Base-by-base conservation (phyloP, 2,329 filamentous ascomycete genomes). In the Fusarium scirpi region DNA sequence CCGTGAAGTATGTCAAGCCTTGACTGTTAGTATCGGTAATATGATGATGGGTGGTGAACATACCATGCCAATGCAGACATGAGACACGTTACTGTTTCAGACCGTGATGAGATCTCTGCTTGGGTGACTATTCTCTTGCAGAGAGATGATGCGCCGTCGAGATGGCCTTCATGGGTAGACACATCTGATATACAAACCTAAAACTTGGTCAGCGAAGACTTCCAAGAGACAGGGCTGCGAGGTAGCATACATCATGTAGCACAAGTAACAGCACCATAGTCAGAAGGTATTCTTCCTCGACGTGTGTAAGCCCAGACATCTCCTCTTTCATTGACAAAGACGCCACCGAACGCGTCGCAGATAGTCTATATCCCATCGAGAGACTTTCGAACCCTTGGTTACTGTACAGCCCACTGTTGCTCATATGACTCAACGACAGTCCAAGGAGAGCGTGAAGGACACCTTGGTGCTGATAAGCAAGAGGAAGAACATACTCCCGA, bases 1-100 rank as follows among this genome's bases (percentile, higher is more conserved):
- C 76, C 76, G 27, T 75, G 69, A 8, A 78, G 41, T 54, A 78
- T 69, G 8, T 78, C 76, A 12, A 78, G 15, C 76, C 76, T 78
- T 4, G 3, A 8, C 1, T 6, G 24, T 69, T 4, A 67, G 56
- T 34, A 10, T 8, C 3, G 11, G 24, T 11, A 1, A 9, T 1
- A 2, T 2, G 22, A 16, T 4, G 16, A 1, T 13, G 5, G 7
- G 15, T 7, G 16, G 5, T 1, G 3, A 6, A 15, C 55, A 53
- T 65, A 75, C 76, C 76, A 77, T 9, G 76, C 58, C 5, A 77
- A 27, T 0, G 75, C 67, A 1, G 76, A 74, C 12, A 77, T 22
- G 6, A 77, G 69, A 18, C 77, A 77, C 52, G 70, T 67, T 38
- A 49, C 68, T 12, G 74, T 47, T 15, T 49, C 65, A 8, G 75